A percentile compares a stretch with the other conserved stretches of the same genome.
Conservation (phyloP, 2,329 filamentous ascomycete species). For the Fusarium burgessii region DNA sequence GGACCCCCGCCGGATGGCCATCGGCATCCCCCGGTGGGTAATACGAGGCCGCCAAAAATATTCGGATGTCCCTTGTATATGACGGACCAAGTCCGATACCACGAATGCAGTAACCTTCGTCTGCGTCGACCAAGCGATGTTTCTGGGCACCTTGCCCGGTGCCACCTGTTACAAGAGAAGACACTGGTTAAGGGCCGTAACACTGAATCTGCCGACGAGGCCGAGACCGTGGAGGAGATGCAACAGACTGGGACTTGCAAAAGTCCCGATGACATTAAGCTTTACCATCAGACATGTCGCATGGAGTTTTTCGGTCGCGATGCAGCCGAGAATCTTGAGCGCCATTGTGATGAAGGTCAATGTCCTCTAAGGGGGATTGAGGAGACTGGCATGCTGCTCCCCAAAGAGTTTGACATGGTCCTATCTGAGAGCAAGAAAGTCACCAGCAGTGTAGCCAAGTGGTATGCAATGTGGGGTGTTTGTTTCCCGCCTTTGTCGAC, state of each 20-base stretch:
- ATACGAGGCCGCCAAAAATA: not conserved
- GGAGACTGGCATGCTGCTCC: not conserved
- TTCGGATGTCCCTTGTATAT: not conserved
- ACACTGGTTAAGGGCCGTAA: not conserved
- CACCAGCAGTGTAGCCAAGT: not conserved
- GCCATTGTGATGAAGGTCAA: accelerated
- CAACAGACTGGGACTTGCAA: not conserved
- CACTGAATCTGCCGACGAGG: not conserved
- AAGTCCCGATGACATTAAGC: not conserved
- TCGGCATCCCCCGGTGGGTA: not conserved
- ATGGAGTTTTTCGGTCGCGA: not conserved
- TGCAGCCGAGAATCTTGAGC: not conserved
- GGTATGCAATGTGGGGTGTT: not conserved
- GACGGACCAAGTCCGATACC: not conserved
- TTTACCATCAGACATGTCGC: not conserved
- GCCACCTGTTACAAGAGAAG: not conserved
- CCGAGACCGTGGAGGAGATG: not conserved
- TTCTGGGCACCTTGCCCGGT: not conserved
- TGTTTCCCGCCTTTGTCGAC: not conserved
- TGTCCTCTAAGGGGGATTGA: not conserved
- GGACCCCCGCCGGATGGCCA: not conserved
- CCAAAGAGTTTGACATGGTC: not conserved
- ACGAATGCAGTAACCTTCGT: not conserved
- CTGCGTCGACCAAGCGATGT: not conserved
- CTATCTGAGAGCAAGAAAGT: not conserved